Base-by-base conservation (phyloP, 164 flowering plant species). In the Magnolia changhungtana region DNA sequence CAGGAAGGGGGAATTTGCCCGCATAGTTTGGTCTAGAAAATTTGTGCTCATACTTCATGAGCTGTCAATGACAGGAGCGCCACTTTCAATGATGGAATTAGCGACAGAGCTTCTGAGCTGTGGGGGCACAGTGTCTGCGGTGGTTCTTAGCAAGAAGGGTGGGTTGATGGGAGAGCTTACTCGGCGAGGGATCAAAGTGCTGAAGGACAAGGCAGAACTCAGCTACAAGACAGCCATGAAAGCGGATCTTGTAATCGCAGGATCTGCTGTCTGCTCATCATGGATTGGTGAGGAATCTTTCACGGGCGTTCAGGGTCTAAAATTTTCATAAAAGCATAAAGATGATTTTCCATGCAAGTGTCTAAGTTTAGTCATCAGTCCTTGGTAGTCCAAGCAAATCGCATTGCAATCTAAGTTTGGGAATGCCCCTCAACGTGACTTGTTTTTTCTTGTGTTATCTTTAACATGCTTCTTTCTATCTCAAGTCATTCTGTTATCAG, bases 21-120 rank as follows among this genome's bases (percentile, higher is more conserved):
- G 92, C 21, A 85, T 91, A 51, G 98, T 94, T 67, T 93, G 99
- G 98, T 94, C 98, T 13, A 88, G 98, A 82, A 91, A 88, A 72
- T 92, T 96, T 84, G 89, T 96, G 19, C 77, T 96, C 83, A 81
- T 96, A 80, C 86, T 96, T 79, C 98, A 96, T 79, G 98, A 93
- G 83, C 91, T 96, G 8, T 94, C 99, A 14, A 86, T 94, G 94
- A 96, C 98, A 50, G 99, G 98, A 6, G 97, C 98, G 50, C 99
- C 99, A 7, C 87, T 94, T 74, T 93, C 98, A 14, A 96, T 96
- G 99, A 80, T 96, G 95, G 98, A 96, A 80, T 76, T 96, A 79
- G 98, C 98, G 37, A 85, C 98, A 0, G 99, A 96, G 85, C 89
- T 96, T 80, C 74, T 94, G 84, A 94, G 99, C 79, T 96, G 99